Evolutionary conservation across 2,329 filamentous ascomycete species (phyloP).

Genomic region (Fusarium clavum): DNA sequence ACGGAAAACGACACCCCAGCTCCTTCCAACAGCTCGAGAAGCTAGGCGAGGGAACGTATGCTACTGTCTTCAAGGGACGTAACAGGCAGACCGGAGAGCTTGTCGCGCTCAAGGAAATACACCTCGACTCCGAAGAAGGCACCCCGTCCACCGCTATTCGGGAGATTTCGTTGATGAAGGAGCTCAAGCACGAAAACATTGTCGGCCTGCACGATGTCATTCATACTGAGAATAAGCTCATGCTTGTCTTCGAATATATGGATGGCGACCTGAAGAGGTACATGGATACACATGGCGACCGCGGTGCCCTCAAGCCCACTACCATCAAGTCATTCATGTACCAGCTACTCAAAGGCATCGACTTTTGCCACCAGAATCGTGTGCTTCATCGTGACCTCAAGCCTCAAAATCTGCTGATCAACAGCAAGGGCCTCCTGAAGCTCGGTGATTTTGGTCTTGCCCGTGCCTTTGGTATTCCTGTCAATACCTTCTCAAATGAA

Average conservation of each 20-base stretch:
- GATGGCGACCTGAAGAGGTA: constrained; percentile 98
- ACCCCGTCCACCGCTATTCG: constrained; percentile 97
- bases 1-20: constrained; percentile 90
- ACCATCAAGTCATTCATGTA: constrained; percentile 99
- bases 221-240: constrained; percentile 99
- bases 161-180: constrained; percentile 99
- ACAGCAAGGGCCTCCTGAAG: constrained; percentile 89
- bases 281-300: constrained; percentile 93
- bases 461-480: constrained; percentile 93
- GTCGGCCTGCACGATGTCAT: constrained; percentile 98
- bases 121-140: constrained; percentile 97
- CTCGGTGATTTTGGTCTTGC: constrained; percentile 95
- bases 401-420: constrained; percentile 96
- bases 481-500: constrained; percentile 98
- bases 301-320: constrained; percentile 85
- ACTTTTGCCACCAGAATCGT: constrained; percentile 97
- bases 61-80: constrained; percentile 97
- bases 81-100: constrained; percentile 97
- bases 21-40: constrained; percentile 99
- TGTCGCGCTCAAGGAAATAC: constrained; percentile 97
- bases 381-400: constrained; percentile 96
- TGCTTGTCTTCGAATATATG: constrained; percentile 99
- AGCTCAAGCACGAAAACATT: constrained; percentile 98
- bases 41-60: constrained; percentile 98
- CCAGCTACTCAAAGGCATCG: constrained; percentile 93